Percentiles rank a stretch among this genome's conserved stretches.
Conservation (phyloP, 192 early-diverging fungal genomes). For the Podila epigama region DNA sequence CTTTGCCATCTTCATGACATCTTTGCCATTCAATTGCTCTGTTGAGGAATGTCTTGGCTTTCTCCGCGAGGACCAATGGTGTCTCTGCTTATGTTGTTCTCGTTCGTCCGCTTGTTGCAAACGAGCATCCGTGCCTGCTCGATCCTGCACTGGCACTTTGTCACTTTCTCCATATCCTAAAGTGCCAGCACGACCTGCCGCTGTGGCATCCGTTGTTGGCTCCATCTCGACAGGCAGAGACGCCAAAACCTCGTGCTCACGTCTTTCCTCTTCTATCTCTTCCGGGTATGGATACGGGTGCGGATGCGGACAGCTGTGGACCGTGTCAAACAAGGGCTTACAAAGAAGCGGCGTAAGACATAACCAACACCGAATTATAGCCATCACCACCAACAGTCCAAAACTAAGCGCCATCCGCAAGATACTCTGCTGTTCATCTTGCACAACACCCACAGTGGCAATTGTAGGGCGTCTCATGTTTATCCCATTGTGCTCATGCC, state of each 20-base stretch:
- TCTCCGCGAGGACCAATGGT: too few relatives aligned
- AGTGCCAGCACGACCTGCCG: neutral
- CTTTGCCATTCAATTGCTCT: too few relatives aligned
- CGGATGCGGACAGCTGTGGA: conserved; percentile 39
- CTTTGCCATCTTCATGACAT: too few relatives aligned
- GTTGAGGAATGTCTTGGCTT: too few relatives aligned
- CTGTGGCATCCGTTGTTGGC: neutral
- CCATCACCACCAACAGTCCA: conserved; percentile 23
- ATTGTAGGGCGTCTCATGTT: conserved; percentile 19
- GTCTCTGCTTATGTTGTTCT: too few relatives aligned
- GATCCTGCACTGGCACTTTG: too few relatives aligned
- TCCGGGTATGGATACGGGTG: conserved; percentile 44
- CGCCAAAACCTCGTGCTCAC: neutral
- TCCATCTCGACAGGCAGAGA: neutral
- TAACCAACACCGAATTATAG: conserved; percentile 29
- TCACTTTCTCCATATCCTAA: too few relatives aligned
- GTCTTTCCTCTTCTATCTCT: conserved; percentile 26
- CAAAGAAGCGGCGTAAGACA: conserved; percentile 24
- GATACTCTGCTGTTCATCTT: conserved; percentile 28
- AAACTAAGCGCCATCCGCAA: conserved; percentile 13
- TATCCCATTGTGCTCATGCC: conserved; percentile 6
- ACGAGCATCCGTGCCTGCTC: too few relatives aligned
- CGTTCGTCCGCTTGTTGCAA: too few relatives aligned
- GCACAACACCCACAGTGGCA: conserved; percentile 36
- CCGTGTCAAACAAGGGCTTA: conserved; percentile 31